A percentile compares a stretch with the other conserved stretches of the same genome.
Evolutionary conservation across 495 filamentous ascomycete genomes (phyloP).

Genomic region (Tuber umbilicatum): DNA sequence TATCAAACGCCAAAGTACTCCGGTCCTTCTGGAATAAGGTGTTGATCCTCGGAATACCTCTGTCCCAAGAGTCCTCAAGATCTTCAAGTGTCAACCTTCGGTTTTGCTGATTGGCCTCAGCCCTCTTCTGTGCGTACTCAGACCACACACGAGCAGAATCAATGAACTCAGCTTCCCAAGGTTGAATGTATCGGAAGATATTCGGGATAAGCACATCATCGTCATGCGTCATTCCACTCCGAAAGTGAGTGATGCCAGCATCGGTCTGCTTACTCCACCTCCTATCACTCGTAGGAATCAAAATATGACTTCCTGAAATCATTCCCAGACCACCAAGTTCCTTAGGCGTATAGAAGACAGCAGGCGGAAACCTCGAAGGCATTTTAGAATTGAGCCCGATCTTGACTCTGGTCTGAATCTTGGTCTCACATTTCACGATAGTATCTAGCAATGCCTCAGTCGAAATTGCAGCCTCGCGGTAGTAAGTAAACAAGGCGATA

Average conservation of each 20-base stretch:
- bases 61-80: constrained; percentile 98
- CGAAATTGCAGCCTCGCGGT: constrained; percentile 95
- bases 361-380: constrained; percentile 97
- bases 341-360: constrained; percentile 98
- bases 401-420: constrained; percentile 99
- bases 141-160: constrained; percentile 99
- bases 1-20: constrained; percentile 96
- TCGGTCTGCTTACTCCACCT: constrained; percentile 98
- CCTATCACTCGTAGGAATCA: constrained; percentile 97
- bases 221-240: constrained; percentile 96
- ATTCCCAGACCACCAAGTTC: constrained; percentile 96
- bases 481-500: constrained; percentile 99
- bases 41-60: constrained; percentile 96
- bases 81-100: constrained; percentile 91
- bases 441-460: constrained; percentile 94
- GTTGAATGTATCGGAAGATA: constrained; percentile 99
- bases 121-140: constrained; percentile 95
- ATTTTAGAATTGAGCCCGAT: constrained; percentile 99
- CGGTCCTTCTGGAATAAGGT: constrained; percentile 99
- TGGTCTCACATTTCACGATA: constrained; percentile 99
- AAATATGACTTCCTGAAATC: constrained; percentile 97
- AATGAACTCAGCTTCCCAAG: constrained; percentile 99
- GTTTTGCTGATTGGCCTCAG: constrained; percentile 97
- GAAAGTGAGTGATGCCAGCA: constrained; percentile 93
- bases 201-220: constrained; percentile 98